Base-by-base conservation (phyloP, 2,329 filamentous ascomycete species). In the Aspergillus sp. region DNA sequence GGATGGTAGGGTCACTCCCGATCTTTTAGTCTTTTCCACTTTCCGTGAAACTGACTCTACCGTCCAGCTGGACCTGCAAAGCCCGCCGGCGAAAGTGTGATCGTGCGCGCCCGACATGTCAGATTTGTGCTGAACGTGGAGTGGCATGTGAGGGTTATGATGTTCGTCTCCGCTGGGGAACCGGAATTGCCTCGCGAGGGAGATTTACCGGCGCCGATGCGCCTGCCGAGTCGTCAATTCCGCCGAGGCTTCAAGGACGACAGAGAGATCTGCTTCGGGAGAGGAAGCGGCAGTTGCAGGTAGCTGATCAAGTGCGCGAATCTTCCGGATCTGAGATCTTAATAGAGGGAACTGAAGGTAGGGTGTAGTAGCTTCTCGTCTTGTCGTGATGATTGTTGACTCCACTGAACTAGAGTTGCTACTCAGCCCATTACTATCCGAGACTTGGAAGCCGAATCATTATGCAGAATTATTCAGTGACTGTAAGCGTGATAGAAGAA, bases 141-240 rank as follows among this genome's bases (percentile, higher is more conserved):
- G 27, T 70, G 0, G 17, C 56, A 2, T 74, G 72, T 36, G 71
- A 74, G 55, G 72, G 72, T 1, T 74, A 74, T 41, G 70, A 71
- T 17, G 61, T 73, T 8, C 65, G 72, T 41, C 57, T 74, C 27
- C 69, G 66, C 19, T 73, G 71, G 72, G 70, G 68, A 3, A 59
- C 63, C 23, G 72, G 72, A 0, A 69, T 74, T 61, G 72, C 72
- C 1, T 74, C 71, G 44, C 70, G 72, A 19, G 72, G 72, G 5
- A 64, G 61, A 3, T 73, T 71, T 59, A 70, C 67, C 1, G 71
- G 72, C 6, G 71, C 72, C 6, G 66, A 66, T 52, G 69, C 68
- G 54, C 71, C 71, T 2, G 30, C 71, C 4, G 60, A 68, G 13
- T 56, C 64, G n/a, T 65, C 64, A 50, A 61, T 70, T 3, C 67